These are phyloP conservation scores for Eucalyptus regnans DNA, from an alignment of 345 rosid species.

Conservation along the genomic window DNA sequence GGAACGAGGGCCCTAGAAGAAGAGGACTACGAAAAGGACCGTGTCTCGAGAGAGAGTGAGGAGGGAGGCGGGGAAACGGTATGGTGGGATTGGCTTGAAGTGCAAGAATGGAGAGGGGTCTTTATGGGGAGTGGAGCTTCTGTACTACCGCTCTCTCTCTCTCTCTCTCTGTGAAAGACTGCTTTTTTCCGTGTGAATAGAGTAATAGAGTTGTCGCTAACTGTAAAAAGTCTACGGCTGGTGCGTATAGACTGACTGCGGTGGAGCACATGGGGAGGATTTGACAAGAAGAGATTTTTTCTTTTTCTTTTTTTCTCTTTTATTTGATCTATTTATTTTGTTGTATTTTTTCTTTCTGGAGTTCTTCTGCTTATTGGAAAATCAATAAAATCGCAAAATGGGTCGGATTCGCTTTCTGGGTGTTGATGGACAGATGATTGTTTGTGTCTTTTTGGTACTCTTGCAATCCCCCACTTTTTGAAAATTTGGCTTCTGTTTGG, in stretches of 20 bases:
- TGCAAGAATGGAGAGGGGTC: not conserved
- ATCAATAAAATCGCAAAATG: not conserved
- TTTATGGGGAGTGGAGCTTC: not conserved
- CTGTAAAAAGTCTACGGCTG: not conserved
- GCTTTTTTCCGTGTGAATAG: not conserved
- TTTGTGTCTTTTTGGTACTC: not conserved
- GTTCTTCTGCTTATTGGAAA: not conserved
- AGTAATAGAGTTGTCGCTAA: not conserved
- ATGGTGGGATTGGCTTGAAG: not conserved
- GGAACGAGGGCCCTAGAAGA: not conserved
- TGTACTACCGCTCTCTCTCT: not conserved
- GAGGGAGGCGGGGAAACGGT: not conserved
- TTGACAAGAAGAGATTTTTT: not conserved
- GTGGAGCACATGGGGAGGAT: not conserved
- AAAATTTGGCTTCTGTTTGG: not conserved
- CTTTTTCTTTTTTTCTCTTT: not conserved
- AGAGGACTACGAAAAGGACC: not conserved
- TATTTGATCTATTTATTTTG: not conserved
- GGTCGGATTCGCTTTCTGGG: not conserved
- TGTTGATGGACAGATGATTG: constrained; percentile 21
- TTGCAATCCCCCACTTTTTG: not conserved
- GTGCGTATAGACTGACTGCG: not conserved
- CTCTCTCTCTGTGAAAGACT: not conserved
- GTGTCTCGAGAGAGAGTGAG: not conserved
- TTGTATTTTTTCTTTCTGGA: not conserved